Conservation (phyloP, 371 early-diverging fungal species). For the Mortierella polycephala region DNA sequence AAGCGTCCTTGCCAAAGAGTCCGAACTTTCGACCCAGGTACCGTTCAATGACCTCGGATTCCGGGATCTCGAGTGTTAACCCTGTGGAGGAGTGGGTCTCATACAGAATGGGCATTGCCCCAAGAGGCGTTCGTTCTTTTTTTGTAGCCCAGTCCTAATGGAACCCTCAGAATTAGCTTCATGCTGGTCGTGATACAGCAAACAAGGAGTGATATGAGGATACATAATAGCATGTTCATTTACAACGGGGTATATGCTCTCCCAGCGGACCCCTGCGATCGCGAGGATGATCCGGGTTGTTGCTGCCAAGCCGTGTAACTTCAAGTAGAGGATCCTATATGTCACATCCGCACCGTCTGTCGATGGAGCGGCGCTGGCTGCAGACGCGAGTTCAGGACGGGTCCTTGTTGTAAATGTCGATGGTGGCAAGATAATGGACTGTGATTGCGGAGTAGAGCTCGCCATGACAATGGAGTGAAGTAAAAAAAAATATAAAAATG, state of each 20-base stretch:
- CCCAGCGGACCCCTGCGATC: constrained; percentile 28
- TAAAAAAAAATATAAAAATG: too few species aligned
- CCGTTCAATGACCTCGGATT: constrained; percentile 46
- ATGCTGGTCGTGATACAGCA: not conserved
- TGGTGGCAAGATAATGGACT: not conserved
- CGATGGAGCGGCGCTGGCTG: constrained; percentile 2
- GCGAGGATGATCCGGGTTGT: constrained; percentile 40
- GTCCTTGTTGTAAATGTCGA: constrained; percentile 30
- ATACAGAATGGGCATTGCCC: constrained; percentile 40
- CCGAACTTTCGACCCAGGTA: constrained; percentile 41
- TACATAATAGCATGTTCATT: not conserved
- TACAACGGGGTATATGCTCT: constrained; percentile 39
- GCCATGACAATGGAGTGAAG: too few species aligned
- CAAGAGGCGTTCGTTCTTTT: constrained; percentile 24
- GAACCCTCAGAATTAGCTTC: not conserved
- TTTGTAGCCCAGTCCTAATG: constrained; percentile 31
- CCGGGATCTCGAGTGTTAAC: constrained; percentile 34
- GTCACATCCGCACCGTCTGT: not conserved
- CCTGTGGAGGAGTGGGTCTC: constrained; percentile 15
- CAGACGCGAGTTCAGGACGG: constrained; percentile 11
- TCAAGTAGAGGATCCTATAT: constrained; percentile 37
- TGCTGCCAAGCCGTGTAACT: constrained; percentile 46
- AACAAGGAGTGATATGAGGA: not conserved
- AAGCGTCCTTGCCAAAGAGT: constrained; percentile 22
- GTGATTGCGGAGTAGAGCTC: not conserved